A percentile compares a stretch with the other conserved stretches of the same genome.
phyloP scores from a whole-genome alignment of 2,329 filamentous ascomycete genomes.

The Dactylellina drechsleri region DNA sequence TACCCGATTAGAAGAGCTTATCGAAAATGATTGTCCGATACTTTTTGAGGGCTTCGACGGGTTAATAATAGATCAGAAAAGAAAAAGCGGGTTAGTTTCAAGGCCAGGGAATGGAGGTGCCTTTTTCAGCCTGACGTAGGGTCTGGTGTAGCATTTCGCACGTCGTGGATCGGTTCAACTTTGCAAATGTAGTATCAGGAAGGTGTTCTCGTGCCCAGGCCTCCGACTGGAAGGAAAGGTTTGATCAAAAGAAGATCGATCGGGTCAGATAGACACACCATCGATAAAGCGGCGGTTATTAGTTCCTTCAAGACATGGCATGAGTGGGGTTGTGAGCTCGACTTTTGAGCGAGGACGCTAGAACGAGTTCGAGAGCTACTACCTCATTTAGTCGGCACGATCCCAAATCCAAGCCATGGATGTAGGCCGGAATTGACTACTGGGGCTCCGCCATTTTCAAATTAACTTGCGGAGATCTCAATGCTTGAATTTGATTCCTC shows the following conservation, averaged over 20 bases:
- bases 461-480: not conserved
- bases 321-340: too few relatives aligned
- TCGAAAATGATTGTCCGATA: conserved; percentile 26
- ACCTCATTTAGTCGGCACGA: too few relatives aligned
- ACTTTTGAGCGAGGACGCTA: too few relatives aligned
- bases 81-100: conserved; percentile 7
- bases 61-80: conserved; percentile 43
- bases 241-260: conserved; percentile 22
- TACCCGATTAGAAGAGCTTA: conserved; percentile 24
- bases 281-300: conserved; percentile 5
- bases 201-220: not conserved
- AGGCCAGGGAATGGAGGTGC: not conserved
- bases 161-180: conserved; percentile 12
- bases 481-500: conserved; percentile 18
- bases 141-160: conserved; percentile 7
- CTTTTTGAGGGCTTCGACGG: conserved; percentile 23
- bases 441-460: not conserved
- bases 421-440: too few relatives aligned
- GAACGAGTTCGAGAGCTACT: too few relatives aligned
- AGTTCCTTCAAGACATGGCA: too few relatives aligned
- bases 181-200: conserved; percentile 1
- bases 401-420: too few relatives aligned
- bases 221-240: not conserved
- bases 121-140: conserved; percentile 10
- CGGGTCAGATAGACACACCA: conserved; percentile 12